A percentile compares a stretch with the other conserved stretches of the same genome.
Evolutionary conservation across 2,329 filamentous ascomycete genomes (phyloP).

Genomic region (Bipolaris bicolor): DNA sequence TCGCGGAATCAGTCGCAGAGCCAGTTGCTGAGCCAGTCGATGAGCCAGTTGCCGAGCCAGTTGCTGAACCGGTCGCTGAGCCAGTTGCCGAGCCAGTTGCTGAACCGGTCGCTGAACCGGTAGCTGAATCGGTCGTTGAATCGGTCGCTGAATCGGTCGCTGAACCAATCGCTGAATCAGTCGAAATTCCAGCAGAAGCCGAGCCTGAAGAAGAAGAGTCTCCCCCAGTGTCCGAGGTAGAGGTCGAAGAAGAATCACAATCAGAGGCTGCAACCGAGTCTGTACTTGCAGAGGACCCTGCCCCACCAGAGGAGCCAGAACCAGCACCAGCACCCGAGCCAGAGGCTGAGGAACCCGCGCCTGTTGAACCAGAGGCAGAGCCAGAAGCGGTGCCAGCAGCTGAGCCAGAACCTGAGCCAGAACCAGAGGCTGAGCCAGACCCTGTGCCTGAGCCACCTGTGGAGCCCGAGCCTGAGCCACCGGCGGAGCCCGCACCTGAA

Average conservation of each 20-base stretch:
- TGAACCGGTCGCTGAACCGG: not conserved
- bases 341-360: not conserved
- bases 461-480: no score
- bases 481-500: not conserved
- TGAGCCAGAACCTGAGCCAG: no score
- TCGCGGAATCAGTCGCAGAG: no score
- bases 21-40: no score
- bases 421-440: not conserved
- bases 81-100: not conserved
- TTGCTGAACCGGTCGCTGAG: not conserved
- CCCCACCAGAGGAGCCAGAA: constrained; percentile 2
- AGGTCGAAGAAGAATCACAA: constrained; percentile 7
- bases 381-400: not conserved
- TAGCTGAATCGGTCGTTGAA: not conserved
- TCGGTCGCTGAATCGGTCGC: no score
- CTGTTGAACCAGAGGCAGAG: not conserved
- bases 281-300: not conserved
- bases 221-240: not conserved
- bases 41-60: no score
- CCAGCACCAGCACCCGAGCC: not conserved
- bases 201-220: constrained; percentile 8
- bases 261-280: constrained; percentile 1
- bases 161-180: not conserved
- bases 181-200: not conserved
- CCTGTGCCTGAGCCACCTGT: not conserved